phyloP scores from a whole-genome alignment of 2,329 filamentous ascomycete species.

The Colletotrichum eremochloae region DNA sequence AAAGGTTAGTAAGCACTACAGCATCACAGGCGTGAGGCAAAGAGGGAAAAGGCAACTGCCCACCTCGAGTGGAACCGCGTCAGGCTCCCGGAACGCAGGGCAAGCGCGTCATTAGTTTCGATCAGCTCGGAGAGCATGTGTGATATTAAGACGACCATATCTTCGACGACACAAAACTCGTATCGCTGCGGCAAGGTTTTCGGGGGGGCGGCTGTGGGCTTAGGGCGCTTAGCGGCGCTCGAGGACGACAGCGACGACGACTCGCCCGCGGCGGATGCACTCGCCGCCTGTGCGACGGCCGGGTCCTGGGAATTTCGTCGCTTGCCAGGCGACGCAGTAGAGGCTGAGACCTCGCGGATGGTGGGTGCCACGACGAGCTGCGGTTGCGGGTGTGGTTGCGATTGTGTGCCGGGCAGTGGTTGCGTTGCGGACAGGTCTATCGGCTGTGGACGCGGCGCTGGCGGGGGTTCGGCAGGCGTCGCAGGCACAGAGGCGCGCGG shows the following conservation, averaged over 20 bases:
- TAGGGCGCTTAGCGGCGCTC: constrained; percentile 65
- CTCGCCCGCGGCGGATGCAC: constrained; percentile 44
- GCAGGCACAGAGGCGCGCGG: constrained; percentile 45
- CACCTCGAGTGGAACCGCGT: constrained; percentile 96
- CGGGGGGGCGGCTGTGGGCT: constrained; percentile 62
- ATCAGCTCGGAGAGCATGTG: constrained; percentile 98
- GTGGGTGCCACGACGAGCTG: constrained; percentile 26
- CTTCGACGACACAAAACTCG: constrained; percentile 84
- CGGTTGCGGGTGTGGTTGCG: constrained; percentile 34
- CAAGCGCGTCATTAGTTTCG: constrained; percentile 89
- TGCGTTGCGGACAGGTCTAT: constrained; percentile 34
- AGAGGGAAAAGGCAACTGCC: constrained; percentile 40
- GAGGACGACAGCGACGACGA: constrained; percentile 35
- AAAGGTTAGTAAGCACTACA: constrained; percentile 28
- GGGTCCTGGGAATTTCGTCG: constrained; percentile 60
- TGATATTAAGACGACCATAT: constrained; percentile 90
- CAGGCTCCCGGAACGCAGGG: constrained; percentile 85
- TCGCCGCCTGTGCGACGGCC: constrained; percentile 42
- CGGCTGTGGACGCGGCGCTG: constrained; percentile 41
- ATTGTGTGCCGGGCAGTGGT: constrained; percentile 34
- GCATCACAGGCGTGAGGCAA: constrained; percentile 26
- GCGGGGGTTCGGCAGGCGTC: constrained; percentile 46
- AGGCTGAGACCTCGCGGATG: constrained; percentile 25
- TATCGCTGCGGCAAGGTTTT: constrained; percentile 80
- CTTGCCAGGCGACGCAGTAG: constrained; percentile 55